These are phyloP conservation scores for Penicillium turbatum DNA, from an alignment of 495 filamentous ascomycete genomes.

Conservation along the genomic window DNA sequence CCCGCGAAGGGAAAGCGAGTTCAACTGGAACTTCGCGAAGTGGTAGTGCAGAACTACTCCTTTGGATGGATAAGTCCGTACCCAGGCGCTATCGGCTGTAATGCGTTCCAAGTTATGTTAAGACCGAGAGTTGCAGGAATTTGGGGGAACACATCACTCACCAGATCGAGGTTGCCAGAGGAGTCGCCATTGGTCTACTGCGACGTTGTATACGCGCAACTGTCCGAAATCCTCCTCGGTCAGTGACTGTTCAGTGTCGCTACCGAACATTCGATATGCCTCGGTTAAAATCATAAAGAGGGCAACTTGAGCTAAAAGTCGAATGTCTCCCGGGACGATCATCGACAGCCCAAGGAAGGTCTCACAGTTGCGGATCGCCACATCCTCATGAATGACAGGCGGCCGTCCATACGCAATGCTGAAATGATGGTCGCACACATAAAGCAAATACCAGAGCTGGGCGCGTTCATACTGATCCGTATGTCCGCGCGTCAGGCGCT, in stretches of 20 bases:
- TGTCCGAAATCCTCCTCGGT: slow-evolving; percentile 52
- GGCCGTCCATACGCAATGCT: slow-evolving; percentile 52
- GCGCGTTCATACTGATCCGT: slow-evolving; percentile 48
- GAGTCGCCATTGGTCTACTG: slow-evolving; percentile 53
- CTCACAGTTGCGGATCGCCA: slow-evolving; percentile 49
- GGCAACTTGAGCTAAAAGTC: slow-evolving; percentile 53
- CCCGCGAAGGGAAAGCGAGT: slow-evolving; percentile 54
- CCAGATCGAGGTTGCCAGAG: slow-evolving; percentile 53
- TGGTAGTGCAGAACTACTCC: slow-evolving; percentile 58
- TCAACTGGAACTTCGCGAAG: slow-evolving; percentile 58
- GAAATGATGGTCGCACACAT: slow-evolving; percentile 55
- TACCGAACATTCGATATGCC: slow-evolving; percentile 54
- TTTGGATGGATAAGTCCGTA: slow-evolving; percentile 55
- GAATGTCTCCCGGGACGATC: slow-evolving; percentile 48
- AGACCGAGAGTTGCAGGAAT: neutral
- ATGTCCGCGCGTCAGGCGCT: slow-evolving; percentile 42
- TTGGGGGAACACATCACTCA: slow-evolving; percentile 23
- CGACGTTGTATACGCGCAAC: slow-evolving; percentile 49
- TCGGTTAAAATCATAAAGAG: slow-evolving; percentile 55
- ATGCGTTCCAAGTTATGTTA: slow-evolving; percentile 2
- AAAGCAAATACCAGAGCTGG: slow-evolving; percentile 50
- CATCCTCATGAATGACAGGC: slow-evolving; percentile 52
- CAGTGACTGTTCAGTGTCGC: slow-evolving; percentile 50
- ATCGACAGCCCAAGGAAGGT: slow-evolving; percentile 45
- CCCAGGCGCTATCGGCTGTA: slow-evolving; percentile 47